phyloP scores from a whole-genome alignment of 2,329 filamentous ascomycete genomes.

The Phaeosphaeriaceae sp. region DNA sequence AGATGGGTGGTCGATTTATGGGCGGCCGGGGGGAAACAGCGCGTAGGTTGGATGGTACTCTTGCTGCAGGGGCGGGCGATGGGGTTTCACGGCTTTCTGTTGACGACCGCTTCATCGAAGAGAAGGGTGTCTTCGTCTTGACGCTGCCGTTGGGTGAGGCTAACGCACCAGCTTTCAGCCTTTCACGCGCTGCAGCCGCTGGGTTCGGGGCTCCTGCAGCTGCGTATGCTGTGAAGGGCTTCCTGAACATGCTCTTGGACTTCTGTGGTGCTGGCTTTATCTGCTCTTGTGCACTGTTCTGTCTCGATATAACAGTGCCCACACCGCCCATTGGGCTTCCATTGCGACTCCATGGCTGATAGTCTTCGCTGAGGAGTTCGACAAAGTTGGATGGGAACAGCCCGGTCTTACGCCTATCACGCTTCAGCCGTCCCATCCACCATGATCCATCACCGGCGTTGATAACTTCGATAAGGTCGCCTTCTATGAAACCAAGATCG shows the following conservation, averaged over 20 bases:
- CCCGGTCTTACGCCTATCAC: constrained; percentile 89
- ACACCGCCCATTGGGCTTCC: constrained; percentile 54
- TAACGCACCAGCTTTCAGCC: constrained; percentile 39
- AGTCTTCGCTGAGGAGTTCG: constrained; percentile 82
- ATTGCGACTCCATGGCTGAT: constrained; percentile 74
- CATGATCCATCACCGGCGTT: constrained; percentile 97
- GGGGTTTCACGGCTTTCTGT: constrained; percentile 42
- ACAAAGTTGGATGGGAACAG: constrained; percentile 98
- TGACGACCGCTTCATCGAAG: constrained; percentile 58
- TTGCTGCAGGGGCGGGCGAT: constrained; percentile 33
- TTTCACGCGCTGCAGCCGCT: constrained; percentile 46
- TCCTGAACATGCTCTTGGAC: constrained; percentile 64
- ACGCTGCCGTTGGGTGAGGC: constrained; percentile 42
- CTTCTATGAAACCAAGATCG: constrained; percentile 96
- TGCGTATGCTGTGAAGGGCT: constrained; percentile 69
- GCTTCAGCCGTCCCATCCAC: constrained; percentile 93
- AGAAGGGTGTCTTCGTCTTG: constrained; percentile 55
- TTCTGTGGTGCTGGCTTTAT: constrained; percentile 53
- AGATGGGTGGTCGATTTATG: constrained; percentile 36
- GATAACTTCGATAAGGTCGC: constrained; percentile 95
- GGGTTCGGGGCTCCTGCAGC: constrained; percentile 51
- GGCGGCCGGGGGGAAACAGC: constrained; percentile 51
- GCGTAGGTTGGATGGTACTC: constrained; percentile 37
- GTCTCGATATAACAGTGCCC: constrained; percentile 56
- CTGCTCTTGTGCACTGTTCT: constrained; percentile 55